phyloP scores from a whole-genome alignment of 768 basidiomycete species.

The Phaffia tasmanica region DNA sequence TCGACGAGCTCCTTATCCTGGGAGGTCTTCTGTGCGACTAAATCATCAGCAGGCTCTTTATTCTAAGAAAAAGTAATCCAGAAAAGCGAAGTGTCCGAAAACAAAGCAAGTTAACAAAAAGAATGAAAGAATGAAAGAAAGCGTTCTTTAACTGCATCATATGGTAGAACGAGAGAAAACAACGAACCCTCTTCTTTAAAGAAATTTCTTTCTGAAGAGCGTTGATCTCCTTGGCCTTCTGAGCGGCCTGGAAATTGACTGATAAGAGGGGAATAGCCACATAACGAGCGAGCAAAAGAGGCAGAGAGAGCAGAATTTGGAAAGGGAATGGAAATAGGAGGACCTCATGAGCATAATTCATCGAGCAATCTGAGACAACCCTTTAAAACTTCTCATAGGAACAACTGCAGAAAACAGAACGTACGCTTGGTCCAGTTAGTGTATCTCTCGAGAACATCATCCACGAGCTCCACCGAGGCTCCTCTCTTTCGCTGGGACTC shows the following conservation, averaged over 20 bases:
- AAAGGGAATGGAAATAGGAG: background rate
- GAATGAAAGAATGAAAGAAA: background rate
- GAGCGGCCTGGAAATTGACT: constrained; percentile 83
- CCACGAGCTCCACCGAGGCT: constrained; percentile 78
- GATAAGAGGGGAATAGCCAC: background rate
- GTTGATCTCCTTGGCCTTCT: constrained; percentile 70
- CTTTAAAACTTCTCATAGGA: background rate
- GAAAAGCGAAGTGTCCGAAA: background rate
- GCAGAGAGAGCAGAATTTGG: background rate
- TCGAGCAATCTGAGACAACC: background rate
- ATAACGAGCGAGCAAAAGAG: background rate
- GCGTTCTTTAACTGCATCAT: background rate
- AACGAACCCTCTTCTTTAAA: constrained; percentile 72
- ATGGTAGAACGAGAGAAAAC: too few species aligned
- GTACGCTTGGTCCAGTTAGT: constrained; percentile 85
- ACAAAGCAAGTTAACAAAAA: background rate
- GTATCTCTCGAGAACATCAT: constrained; percentile 87
- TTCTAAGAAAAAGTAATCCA: constrained; percentile 46
- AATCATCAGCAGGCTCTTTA: constrained; percentile 79
- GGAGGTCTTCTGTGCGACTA: constrained; percentile 70
- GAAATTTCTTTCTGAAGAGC: constrained; percentile 88
- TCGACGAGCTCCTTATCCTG: constrained; percentile 69
- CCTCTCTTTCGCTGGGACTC: constrained; percentile 88
- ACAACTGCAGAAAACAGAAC: constrained; percentile 35
- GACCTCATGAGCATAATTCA: background rate